Conservation (phyloP, 192 early-diverging fungal species). For the Lunasporangiospora selenospora region DNA sequence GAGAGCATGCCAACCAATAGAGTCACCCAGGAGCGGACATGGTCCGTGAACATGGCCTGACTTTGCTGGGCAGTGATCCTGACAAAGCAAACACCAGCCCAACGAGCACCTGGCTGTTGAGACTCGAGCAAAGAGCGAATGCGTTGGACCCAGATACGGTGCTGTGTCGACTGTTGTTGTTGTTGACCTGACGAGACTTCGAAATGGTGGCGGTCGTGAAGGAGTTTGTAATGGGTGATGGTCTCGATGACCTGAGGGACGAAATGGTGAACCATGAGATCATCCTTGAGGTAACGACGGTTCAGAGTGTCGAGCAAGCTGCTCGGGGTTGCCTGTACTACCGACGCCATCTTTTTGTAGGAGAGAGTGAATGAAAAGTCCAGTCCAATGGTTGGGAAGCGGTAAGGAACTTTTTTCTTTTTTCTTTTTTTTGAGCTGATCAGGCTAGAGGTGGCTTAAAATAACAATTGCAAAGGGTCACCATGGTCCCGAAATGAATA, state of each 20-base stretch:
- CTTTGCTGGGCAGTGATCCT: conserved; percentile 58
- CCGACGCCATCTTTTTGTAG: conserved; percentile 11
- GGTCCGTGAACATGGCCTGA: conserved; percentile 36
- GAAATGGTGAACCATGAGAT: conserved; percentile 40
- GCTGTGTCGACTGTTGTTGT: conserved; percentile 23
- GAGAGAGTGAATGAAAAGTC: background rate
- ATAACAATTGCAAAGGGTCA: no score
- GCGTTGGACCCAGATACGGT: conserved; percentile 61
- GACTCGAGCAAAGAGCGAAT: conserved; percentile 61
- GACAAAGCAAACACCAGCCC: conserved; percentile 57
- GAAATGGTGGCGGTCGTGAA: conserved; percentile 36
- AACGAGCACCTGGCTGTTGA: conserved; percentile 54
- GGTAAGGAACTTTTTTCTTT: no score
- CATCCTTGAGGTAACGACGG: conserved; percentile 46
- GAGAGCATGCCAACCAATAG: conserved; percentile 52
- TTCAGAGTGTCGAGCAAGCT: conserved; percentile 48
- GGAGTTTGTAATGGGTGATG: conserved; percentile 45
- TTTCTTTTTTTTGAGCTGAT: no score
- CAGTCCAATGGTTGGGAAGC: background rate
- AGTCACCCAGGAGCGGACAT: conserved; percentile 51
- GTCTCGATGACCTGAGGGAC: conserved; percentile 60
- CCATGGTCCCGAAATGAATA: no score
- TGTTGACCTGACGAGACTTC: background rate
- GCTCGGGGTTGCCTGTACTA: conserved; percentile 31
- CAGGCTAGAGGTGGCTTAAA: no score